These are phyloP conservation scores for Mycena capillaripes DNA, from an alignment of 768 basidiomycete genomes.

Conservation along the genomic window DNA sequence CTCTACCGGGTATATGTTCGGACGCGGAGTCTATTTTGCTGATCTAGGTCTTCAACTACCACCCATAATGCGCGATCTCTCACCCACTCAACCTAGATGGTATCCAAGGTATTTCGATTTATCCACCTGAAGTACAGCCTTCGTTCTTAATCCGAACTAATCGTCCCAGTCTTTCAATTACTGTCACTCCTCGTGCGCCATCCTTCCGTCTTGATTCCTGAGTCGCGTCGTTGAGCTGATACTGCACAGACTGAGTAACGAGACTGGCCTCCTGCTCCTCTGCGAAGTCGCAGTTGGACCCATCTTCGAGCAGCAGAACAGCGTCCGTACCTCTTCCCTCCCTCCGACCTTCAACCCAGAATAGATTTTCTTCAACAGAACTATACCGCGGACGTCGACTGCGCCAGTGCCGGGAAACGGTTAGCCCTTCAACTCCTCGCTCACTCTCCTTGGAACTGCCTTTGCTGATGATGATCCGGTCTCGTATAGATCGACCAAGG, in stretches of 20 bases:
- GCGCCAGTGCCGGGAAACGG: slow-evolving; percentile 2
- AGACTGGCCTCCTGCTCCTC: slow-evolving; percentile 10
- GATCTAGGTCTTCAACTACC: neutral
- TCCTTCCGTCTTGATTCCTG: neutral
- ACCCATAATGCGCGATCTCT: neutral
- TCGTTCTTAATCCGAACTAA: too few relatives aligned
- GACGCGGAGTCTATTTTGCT: slow-evolving; percentile 21
- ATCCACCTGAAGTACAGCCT: too few relatives aligned
- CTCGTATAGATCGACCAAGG: slow-evolving; percentile 11
- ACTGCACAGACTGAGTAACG: neutral
- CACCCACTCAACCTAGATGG: slow-evolving; percentile 1
- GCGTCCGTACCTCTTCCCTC: neutral
- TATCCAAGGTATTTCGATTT: slow-evolving; percentile 10
- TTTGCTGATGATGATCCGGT: neutral
- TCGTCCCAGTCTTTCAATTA: slow-evolving; percentile 8
- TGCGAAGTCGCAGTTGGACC: slow-evolving; percentile 11
- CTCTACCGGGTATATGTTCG: slow-evolving; percentile 21
- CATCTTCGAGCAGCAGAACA: slow-evolving; percentile 4
- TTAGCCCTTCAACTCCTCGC: neutral
- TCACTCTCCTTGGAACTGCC: neutral
- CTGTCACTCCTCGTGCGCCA: slow-evolving; percentile 14
- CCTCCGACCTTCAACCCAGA: neutral
- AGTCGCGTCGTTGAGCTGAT: neutral
- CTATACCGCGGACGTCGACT: slow-evolving; percentile 6
- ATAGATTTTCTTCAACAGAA: neutral